Percentiles rank a stretch among this genome's conserved stretches.
Evolutionary conservation across 2,329 filamentous ascomycete genomes (phyloP).

Genomic region (Mycogone perniciosa): DNA sequence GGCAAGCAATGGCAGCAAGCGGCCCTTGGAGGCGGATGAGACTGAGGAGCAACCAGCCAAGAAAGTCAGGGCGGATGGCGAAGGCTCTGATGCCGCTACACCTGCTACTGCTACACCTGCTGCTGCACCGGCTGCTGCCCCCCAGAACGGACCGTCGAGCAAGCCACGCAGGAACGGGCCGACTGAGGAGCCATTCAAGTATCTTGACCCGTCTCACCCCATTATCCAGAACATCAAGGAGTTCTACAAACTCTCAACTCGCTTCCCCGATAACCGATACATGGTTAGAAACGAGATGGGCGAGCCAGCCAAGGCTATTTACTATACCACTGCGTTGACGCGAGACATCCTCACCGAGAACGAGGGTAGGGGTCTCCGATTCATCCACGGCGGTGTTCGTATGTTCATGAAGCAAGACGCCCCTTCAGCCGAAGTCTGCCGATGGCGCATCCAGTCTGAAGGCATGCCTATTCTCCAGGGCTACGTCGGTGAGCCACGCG

Average conservation of each 20-base stretch:
- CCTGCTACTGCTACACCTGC: constrained; percentile 2
- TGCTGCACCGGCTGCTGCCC: constrained; percentile 17
- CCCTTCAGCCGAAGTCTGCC: constrained; percentile 76
- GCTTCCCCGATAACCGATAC: constrained; percentile 86
- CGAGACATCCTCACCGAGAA: constrained; percentile 82
- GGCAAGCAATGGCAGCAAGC: constrained; percentile 28
- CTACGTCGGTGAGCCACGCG: constrained; percentile 74
- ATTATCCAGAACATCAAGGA: constrained; percentile 70
- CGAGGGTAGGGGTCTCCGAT: constrained; percentile 85
- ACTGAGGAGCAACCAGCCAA: constrained; percentile 38
- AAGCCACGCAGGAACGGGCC: constrained; percentile 44
- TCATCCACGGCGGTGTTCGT: constrained; percentile 93
- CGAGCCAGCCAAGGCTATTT: constrained; percentile 86
- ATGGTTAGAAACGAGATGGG: constrained; percentile 92
- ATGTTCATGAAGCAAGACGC: constrained; percentile 99
- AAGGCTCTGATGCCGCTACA: constrained; percentile 13
- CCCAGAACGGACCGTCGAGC: constrained; percentile 22
- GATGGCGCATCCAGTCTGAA: constrained; percentile 93
- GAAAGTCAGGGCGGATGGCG: constrained; percentile 39
- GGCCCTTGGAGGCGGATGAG: constrained; percentile 30
- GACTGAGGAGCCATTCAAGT: constrained; percentile 92
- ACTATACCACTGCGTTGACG: constrained; percentile 83
- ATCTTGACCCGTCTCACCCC: constrained; percentile 64
- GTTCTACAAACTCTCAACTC: constrained; percentile 78
- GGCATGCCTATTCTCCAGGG: constrained; percentile 86